These are phyloP conservation scores for Acacia concinna DNA, from an alignment of 331 rosid genomes.

Conservation along the genomic window DNA sequence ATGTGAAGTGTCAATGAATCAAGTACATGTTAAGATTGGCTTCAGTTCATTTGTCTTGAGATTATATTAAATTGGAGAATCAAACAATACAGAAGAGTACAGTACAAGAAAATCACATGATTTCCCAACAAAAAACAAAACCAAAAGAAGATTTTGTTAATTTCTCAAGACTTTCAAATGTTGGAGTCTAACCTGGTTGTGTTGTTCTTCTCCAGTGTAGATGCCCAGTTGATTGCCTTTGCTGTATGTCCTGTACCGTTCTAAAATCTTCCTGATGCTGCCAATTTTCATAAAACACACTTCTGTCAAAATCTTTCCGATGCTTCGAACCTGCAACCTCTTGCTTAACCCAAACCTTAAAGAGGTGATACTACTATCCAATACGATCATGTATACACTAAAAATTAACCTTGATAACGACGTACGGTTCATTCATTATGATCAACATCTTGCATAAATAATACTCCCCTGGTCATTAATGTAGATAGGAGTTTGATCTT, in stretches of 20 bases:
- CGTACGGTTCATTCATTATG: no score
- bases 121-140: no score
- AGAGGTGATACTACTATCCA: no score
- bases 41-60: not conserved
- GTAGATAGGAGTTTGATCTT: no score
- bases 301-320: not conserved
- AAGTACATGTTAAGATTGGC: not conserved
- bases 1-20: not conserved
- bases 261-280: constrained; percentile 48
- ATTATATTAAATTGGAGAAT: not conserved
- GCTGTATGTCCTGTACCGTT: constrained; percentile 33
- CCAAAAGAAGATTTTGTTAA: not conserved
- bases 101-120: not conserved
- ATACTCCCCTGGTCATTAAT: no score
- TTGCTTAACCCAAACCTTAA: not conserved
- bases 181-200: constrained; percentile 45
- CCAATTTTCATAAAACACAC: constrained; percentile 9
- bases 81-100: no score
- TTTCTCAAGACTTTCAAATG: not conserved
- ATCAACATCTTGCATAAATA: no score
- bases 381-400: no score
- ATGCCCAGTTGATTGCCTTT: constrained; percentile 19
- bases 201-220: constrained; percentile 32
- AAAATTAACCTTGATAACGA: no score
- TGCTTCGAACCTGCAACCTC: not conserved